Base-by-base conservation (phyloP, 1,284 basidiomycete species). In the Fomes fomentarius region DNA sequence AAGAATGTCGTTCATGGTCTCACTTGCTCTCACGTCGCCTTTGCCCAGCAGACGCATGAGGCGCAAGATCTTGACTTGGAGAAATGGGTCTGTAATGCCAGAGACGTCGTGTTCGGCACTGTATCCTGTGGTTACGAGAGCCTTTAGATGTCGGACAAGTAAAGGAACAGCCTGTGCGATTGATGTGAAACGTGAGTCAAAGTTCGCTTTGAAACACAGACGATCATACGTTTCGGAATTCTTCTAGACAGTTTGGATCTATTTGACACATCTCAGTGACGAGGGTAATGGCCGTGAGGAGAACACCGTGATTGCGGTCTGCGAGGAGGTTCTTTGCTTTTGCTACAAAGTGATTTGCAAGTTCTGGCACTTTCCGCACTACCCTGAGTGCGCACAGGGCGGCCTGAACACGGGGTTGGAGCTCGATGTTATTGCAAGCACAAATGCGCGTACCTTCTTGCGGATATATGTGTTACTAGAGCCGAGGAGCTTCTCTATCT, bases 51-150 rank as follows among this genome's bases (percentile, higher is more conserved):
- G 69, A 28, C 96, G 85, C 38, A 99, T 78, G 24, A 99, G 76
- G n/a, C 94, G 89, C n/a, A 99, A 78, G 40, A 98, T 88, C 75
- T 99, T 99, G 67, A 96, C 91, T 75, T 99, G 96, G 14, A 99
- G 79, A 82, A 99, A 99, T 2, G 97, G 97, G 72, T 99, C 97
- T 22, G 96, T 98, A 71, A 99, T 96, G 26, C 97, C 97, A 25
- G 94, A 94, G n/a, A 99, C 97, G 66, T 99, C 97, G 69, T 99
- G 97, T 71, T 99, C 97, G 21, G 97, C 96, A 63, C 94, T 97
- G 73, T 98, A 98, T 17, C 96, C 96, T 1, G 96, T 98, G 0
- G 96, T 96, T 44, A 95, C 94, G 42, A 99, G 79, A 3, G 93
- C 91, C 72, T 99, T 99, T 63, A 99, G 82, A 69, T 98, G 95